Base-by-base conservation (phyloP, 495 filamentous ascomycete species). In the Penicillium waksmanii region DNA sequence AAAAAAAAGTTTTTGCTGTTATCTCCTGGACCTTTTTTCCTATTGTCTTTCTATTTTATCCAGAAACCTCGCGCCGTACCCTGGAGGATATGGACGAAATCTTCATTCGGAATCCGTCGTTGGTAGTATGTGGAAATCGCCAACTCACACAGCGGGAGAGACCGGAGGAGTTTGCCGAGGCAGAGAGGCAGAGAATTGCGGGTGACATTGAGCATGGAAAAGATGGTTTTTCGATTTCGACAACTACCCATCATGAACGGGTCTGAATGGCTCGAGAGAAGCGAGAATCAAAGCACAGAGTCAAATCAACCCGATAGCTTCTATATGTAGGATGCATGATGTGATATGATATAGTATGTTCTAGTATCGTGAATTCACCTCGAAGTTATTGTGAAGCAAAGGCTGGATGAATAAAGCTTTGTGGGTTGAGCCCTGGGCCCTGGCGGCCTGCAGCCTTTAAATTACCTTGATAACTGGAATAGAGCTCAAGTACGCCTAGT, bases 31-130 rank as follows among this genome's bases (percentile, higher is more conserved):
- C 60, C 2, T 74, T 57, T 44, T 56, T 72, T 9, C 73, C 70
- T 11, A 66, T 72, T 18, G 68, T 73, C 15, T 77, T 68, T 43
- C 36, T 62, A 34, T 68, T 82, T 33, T 85, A 84, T 52, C 84
- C 82, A 0, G 82, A 86, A 62, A 84, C 84, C 0, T 83, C 81
- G 58, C 77, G 77, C 3, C 68, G 77, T 13, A 64, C 76, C 0
- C 69, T 84, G 1, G 84, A 85, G 50, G 75, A 83, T 40, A 83
- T 85, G 78, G 82, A 84, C 51, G 62, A 62, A 3, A 58, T 86
- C 5, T 85, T 85, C 61, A 60, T 70, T 23, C 65, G 66, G 21
- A 68, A 74, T 42, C 72, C 68, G 7, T 69, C 56, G 11, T 6
- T 65, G 3, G 50, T 74, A 18, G 70, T 74, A 5, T 69, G 68